These are phyloP conservation scores for Talaromyces ruber DNA, from an alignment of 495 filamentous ascomycete genomes.

Conservation along the genomic window DNA sequence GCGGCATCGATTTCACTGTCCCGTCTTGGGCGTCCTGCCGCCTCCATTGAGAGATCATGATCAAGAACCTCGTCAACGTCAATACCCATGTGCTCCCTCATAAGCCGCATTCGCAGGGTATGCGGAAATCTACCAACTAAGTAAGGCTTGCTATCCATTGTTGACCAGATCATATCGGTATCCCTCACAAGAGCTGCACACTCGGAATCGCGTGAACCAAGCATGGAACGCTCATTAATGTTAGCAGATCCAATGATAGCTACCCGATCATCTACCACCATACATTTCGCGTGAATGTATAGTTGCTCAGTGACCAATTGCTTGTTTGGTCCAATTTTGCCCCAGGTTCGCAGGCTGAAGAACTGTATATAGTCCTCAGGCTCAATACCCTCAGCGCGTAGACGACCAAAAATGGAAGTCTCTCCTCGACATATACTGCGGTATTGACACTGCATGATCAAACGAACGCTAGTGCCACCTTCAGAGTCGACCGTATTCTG, in stretches of 20 bases:
- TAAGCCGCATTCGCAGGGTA: conserved; percentile 84
- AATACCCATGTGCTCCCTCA: conserved; percentile 94
- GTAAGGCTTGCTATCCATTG: conserved; percentile 83
- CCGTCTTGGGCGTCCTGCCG: conserved; percentile 33
- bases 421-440: conserved; percentile 94
- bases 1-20: conserved; percentile 26
- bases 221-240: conserved; percentile 97
- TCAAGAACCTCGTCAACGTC: conserved; percentile 89
- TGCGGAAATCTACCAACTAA: conserved; percentile 88
- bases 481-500: conserved; percentile 93
- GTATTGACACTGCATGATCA: conserved; percentile 98
- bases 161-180: conserved; percentile 87
- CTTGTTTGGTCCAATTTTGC: conserved; percentile 76
- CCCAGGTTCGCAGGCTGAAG: conserved; percentile 88
- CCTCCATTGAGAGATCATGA: conserved; percentile 52
- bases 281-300: conserved; percentile 97
- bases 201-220: conserved; percentile 86
- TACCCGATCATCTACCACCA: conserved; percentile 90
- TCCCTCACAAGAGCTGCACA: conserved; percentile 86
- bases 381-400: conserved; percentile 76
- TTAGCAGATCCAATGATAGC: conserved; percentile 96
- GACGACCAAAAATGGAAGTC: conserved; percentile 81
- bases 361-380: conserved; percentile 97
- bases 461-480: conserved; percentile 84
- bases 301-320: conserved; percentile 89